Conservation (phyloP, 108 stramenopile genomes). For the Skeletonema grethae region DNA sequence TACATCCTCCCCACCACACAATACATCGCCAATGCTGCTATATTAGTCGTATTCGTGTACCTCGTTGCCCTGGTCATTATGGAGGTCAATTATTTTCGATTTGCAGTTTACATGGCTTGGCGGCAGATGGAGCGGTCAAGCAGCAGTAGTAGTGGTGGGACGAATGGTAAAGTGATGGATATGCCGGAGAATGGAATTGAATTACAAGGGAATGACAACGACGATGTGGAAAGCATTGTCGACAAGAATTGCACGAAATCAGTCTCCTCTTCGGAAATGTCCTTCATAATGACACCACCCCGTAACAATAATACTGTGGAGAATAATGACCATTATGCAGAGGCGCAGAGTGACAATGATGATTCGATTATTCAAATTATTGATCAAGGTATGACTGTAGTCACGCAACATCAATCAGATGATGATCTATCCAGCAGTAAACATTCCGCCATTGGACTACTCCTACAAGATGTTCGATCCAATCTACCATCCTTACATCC, state of each 20-base stretch:
- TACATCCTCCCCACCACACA: constrained; percentile 15
- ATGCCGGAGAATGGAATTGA: background rate
- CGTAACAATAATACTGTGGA: background rate
- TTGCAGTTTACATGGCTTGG: constrained; percentile 36
- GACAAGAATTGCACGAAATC: background rate
- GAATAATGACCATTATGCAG: background rate
- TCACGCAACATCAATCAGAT: background rate
- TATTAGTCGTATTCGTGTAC: constrained; percentile 37
- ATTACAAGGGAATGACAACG: background rate
- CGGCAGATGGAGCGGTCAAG: background rate
- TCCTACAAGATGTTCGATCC: background rate
- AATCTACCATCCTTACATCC: background rate
- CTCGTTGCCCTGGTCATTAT: constrained; percentile 40
- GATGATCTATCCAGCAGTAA: background rate
- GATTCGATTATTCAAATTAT: background rate
- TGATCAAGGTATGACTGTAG: background rate
- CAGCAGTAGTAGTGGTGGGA: background rate
- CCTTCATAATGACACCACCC: background rate
- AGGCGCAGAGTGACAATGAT: background rate
- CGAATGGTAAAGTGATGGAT: background rate
- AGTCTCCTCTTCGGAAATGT: background rate
- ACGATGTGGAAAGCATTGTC: background rate
- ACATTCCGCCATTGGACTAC: background rate
- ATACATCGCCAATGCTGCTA: constrained; percentile 26
- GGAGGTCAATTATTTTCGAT: constrained; percentile 50